Base-by-base conservation (phyloP, 2,329 filamentous ascomycete species). In the Botryotinia calthae region DNA sequence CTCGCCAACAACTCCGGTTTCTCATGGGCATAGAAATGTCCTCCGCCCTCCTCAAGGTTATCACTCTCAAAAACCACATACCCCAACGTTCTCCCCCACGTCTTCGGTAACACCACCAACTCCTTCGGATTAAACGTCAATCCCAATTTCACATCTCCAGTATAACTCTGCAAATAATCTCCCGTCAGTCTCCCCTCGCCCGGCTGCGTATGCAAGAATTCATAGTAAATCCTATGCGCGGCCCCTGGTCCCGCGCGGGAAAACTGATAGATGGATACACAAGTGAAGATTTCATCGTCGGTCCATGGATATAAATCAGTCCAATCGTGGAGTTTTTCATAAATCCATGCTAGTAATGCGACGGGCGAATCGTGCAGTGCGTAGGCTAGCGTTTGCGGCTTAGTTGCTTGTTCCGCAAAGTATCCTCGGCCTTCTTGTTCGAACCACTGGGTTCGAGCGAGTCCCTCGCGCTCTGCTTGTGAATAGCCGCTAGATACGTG, bases 291-390 rank as follows among this genome's bases (percentile, higher is more conserved):
- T 82, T 95, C 92, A 74, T 94, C 91, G 75, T 93, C 90, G 0
- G 89, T 91, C 92, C 92, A 95, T 0, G 87, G 83, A 78, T 94
- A 94, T 0, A 77, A 78, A 77, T 95, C 92, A 0, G 89, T 89
- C 93, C 92, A 95, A 76, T 92, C 90, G 77, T 90, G 88, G 28
- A 95, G 83, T 79, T 95, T 95, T 82, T 95, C 93, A 76, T 92
- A 92, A 54, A 95, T 89, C 93, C 93, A 96, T 0, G 91, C 88
- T 1, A 95, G 84, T 5, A 94, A 82, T 0, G 87, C 91, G 0
- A 93, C 86, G 0, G 93, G 93, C 10, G 87, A 90, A 79, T 95
- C 92, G 0, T 87, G 85, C 2, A 95, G 84, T 0, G 85, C 88
- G 77, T 92, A 93, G 0, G 90, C 90, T 0, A 95, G 79, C 0